Conservation (phyloP, 441 rosid genomes). For the Breynia disticha region DNA sequence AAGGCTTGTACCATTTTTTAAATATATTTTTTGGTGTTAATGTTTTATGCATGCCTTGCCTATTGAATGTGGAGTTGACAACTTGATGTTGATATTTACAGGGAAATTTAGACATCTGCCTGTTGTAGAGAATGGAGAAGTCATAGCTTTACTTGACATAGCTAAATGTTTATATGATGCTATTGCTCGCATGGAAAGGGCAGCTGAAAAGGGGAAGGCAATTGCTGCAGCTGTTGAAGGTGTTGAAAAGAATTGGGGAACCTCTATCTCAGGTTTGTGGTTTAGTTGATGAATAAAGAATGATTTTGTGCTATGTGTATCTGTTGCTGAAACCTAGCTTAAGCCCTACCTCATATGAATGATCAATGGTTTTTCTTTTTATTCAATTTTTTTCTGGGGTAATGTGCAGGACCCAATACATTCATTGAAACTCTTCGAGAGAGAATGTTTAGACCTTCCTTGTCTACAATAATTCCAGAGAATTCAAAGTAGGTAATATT, state of each 20-base stretch:
- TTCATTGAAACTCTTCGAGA: constrained; percentile 88
- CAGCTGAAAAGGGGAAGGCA: constrained; percentile 97
- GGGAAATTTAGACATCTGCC: constrained; percentile 98
- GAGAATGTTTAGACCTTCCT: constrained; percentile 81
- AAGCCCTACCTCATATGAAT: background rate
- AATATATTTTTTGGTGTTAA: background rate
- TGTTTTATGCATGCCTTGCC: background rate
- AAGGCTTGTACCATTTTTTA: constrained; percentile 1
- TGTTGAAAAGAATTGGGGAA: constrained; percentile 84
- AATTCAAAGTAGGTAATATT: constrained; percentile 91
- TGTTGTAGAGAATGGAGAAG: constrained; percentile 97
- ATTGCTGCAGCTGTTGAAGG: constrained; percentile 99
- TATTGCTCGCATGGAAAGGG: constrained; percentile 98
- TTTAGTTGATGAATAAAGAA: background rate
- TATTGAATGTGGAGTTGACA: constrained; percentile 11
- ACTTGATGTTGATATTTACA: constrained; percentile 24
- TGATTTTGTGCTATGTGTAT: background rate
- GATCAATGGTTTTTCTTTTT: background rate
- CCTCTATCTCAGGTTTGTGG: constrained; percentile 60
- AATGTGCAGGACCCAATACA: constrained; percentile 57
- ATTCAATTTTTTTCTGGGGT: constrained; percentile 10
- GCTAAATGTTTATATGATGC: constrained; percentile 96
- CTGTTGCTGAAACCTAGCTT: no score
- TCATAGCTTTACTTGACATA: constrained; percentile 87
- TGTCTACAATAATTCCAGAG: constrained; percentile 73